Percentiles rank a stretch among this genome's conserved stretches.
These are phyloP conservation scores for Sclerospora graminicola DNA, from an alignment of 352 stramenopile species.

Conservation along the genomic window DNA sequence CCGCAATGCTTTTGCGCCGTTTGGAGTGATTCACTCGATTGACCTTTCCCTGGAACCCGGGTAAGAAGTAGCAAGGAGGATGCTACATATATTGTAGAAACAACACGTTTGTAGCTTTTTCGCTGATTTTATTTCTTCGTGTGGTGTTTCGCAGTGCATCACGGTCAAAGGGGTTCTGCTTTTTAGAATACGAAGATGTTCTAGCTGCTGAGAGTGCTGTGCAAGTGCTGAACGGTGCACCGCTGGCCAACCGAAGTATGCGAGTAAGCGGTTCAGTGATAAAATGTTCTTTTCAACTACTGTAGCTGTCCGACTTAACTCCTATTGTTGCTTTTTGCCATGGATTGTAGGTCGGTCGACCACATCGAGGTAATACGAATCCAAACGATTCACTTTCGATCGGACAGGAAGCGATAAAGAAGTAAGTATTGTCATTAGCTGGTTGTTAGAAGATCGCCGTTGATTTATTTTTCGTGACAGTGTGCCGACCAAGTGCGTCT, in stretches of 20 bases:
- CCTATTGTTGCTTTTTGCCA: too few relatives aligned
- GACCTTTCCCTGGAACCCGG: slow-evolving; percentile 70
- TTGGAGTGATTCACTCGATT: slow-evolving; percentile 60
- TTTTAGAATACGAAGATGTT: slow-evolving; percentile 77
- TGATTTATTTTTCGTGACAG: slow-evolving; percentile 16
- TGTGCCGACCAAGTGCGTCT: slow-evolving; percentile 63
- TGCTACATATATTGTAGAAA: too few relatives aligned
- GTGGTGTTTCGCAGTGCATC: slow-evolving; percentile 23
- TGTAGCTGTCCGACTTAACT: not conserved
- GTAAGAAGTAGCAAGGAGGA: slow-evolving; percentile 11
- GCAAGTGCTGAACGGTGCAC: slow-evolving; percentile 60
- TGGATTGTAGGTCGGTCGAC: slow-evolving; percentile 52
- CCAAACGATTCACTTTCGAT: slow-evolving; percentile 51
- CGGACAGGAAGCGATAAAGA: slow-evolving; percentile 67
- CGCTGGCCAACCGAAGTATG: slow-evolving; percentile 51
- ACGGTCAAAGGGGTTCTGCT: slow-evolving; percentile 74
- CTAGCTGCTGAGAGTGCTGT: slow-evolving; percentile 66
- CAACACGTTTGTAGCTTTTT: too few relatives aligned
- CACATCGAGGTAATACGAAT: slow-evolving; percentile 58
- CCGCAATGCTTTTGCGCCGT: slow-evolving; percentile 48
- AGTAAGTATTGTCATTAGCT: slow-evolving; percentile 18
- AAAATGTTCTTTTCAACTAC: not conserved
- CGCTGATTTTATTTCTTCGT: slow-evolving; percentile 1
- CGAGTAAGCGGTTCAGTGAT: slow-evolving; percentile 24
- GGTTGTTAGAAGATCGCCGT: not conserved